Evolutionary conservation across 352 stramenopile species (phyloP).

Genomic region (Phytophthora cactorum): DNA sequence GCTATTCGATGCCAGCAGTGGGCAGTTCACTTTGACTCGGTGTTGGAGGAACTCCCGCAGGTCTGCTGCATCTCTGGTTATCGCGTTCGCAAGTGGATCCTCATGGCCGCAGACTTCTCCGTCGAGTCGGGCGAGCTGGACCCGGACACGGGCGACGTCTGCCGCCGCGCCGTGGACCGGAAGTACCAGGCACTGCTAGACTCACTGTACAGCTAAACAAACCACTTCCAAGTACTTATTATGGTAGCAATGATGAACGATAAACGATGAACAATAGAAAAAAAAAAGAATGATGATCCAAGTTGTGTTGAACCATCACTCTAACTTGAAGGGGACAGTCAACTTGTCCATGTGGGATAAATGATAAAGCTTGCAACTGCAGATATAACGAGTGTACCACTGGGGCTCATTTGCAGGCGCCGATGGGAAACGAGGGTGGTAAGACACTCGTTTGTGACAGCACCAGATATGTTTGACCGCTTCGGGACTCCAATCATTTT

Average conservation of each 20-base stretch:
- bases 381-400: constrained; percentile 9
- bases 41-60: constrained; percentile 57
- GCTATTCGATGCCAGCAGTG: constrained; percentile 74
- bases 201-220: constrained; percentile 70
- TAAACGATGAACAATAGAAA: constrained; percentile 35
- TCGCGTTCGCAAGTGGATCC: constrained; percentile 80
- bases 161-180: constrained; percentile 63
- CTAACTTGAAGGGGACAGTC: constrained; percentile 15
- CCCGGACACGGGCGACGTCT: constrained; percentile 62
- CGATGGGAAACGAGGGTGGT: constrained; percentile 16
- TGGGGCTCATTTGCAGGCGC: constrained; percentile 21
- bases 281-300: constrained; percentile 10
- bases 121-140: constrained; percentile 79
- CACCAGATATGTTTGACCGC: constrained; percentile 12
- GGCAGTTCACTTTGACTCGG: constrained; percentile 77
- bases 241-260: constrained; percentile 29
- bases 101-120: constrained; percentile 73
- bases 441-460: constrained; percentile 11
- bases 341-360: background rate
- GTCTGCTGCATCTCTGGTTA: constrained; percentile 64
- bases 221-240: constrained; percentile 11
- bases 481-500: constrained; percentile 22
- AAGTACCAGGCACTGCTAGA: constrained; percentile 82
- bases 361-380: constrained; percentile 12
- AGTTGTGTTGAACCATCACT: constrained; percentile 3